Conservation (phyloP, 306 rosid genomes). For the Acacia acuminata region DNA sequence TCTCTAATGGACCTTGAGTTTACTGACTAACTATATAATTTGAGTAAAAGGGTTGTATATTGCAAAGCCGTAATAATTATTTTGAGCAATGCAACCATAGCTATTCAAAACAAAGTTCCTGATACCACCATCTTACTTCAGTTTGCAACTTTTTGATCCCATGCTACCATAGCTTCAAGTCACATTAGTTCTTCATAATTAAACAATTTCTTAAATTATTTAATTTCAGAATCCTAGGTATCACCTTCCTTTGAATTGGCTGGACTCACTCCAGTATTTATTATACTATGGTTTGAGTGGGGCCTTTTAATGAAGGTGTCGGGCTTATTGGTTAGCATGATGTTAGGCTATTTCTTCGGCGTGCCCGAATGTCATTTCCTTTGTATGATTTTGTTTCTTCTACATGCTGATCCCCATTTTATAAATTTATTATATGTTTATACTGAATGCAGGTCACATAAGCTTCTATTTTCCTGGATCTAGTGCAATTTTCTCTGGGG, state of each 20-base stretch:
- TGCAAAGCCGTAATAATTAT: background rate
- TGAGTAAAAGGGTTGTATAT: background rate
- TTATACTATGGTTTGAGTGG: constrained; percentile 6
- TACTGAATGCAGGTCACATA: constrained; percentile 68
- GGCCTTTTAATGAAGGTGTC: background rate
- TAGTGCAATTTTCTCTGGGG: constrained; percentile 87
- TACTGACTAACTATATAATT: background rate
- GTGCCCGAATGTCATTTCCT: background rate
- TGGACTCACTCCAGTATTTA: constrained; percentile 16
- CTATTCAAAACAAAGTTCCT: background rate
- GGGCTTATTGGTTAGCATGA: constrained; percentile 1
- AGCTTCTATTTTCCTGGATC: constrained; percentile 94
- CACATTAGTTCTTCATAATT: constrained; percentile 2
- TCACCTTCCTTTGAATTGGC: constrained; percentile 10
- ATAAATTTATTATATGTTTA: constrained; percentile 18
- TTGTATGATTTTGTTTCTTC: constrained; percentile 21
- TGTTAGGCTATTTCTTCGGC: constrained; percentile 21
- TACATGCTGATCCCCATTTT: constrained; percentile 5
- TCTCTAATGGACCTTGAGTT: background rate
- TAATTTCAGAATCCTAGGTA: background rate
- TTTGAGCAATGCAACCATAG: background rate
- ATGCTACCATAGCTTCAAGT: background rate
- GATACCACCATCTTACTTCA: background rate
- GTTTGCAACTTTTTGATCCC: background rate
- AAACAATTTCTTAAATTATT: background rate